These are phyloP conservation scores for Stemphylium beticola DNA, from an alignment of 2,329 filamentous ascomycete genomes.

Conservation along the genomic window DNA sequence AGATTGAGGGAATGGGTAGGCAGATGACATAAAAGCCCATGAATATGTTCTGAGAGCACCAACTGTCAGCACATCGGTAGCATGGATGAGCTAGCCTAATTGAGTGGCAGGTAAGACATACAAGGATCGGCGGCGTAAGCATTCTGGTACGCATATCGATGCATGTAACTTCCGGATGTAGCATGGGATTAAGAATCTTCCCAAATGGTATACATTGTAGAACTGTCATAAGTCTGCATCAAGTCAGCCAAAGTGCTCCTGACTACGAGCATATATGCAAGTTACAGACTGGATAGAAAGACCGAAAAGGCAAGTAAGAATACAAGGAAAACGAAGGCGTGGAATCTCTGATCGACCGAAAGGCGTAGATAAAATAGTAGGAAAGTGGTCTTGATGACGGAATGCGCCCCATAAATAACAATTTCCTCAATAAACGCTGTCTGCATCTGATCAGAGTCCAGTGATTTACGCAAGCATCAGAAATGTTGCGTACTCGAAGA, in stretches of 20 bases:
- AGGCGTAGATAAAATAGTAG: conserved; percentile 1
- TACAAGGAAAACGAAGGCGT: neutral
- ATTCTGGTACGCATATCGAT: neutral
- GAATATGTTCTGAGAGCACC: neutral
- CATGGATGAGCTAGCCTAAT: neutral
- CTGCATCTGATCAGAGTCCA: neutral
- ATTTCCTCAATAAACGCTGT: conserved; percentile 1
- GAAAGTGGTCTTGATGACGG: conserved; percentile 2
- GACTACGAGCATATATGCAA: neutral
- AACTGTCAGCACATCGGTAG: neutral
- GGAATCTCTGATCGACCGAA: neutral
- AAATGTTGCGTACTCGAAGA: no score
- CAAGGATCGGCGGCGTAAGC: neutral
- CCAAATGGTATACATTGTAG: neutral
- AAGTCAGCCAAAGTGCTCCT: neutral
- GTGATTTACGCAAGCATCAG: neutral
- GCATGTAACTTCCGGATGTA: neutral
- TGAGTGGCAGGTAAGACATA: neutral
- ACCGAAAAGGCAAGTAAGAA: neutral
- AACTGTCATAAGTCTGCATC: neutral
- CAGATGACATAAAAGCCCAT: conserved; percentile 1
- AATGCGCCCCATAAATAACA: neutral
- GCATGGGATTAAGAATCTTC: neutral
- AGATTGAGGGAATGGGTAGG: neutral
- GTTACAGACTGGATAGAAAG: neutral